phyloP scores from a whole-genome alignment of 345 rosid genomes.

The Eucalyptus decipiens region DNA sequence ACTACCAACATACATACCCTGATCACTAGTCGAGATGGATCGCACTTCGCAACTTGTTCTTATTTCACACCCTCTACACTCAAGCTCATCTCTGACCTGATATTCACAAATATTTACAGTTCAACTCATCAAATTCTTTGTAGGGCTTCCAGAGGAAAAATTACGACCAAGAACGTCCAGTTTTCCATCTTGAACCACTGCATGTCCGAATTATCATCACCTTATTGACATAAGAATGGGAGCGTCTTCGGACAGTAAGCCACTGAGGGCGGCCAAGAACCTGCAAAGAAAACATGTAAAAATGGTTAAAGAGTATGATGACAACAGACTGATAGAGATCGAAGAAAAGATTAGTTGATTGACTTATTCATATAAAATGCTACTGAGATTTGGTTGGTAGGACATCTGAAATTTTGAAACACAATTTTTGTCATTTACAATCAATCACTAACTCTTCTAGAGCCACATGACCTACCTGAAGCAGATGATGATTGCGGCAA shows the following conservation, averaged over 20 bases:
- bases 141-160: not conserved
- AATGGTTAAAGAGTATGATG: not conserved
- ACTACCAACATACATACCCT: conserved; percentile 13
- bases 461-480: conserved; percentile 37
- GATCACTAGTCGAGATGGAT: conserved; percentile 27
- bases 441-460: not conserved
- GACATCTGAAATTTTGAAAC: not conserved
- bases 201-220: conserved; percentile 1
- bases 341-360: not conserved
- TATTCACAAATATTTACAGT: not conserved
- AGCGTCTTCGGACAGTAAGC: conserved; percentile 71
- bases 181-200: not conserved
- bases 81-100: conserved; percentile 60
- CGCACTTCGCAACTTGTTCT: conserved; percentile 41
- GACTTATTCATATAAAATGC: not conserved
- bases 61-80: conserved; percentile 53
- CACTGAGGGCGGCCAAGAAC: conserved; percentile 84
- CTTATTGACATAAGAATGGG: conserved; percentile 62
- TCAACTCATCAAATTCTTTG: not conserved
- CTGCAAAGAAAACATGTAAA: conserved; percentile 11
- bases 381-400: not conserved
- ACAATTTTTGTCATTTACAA: not conserved
- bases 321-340: not conserved
- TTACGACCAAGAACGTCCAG: not conserved
- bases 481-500: conserved; percentile 75